These are phyloP conservation scores for Cryptococcus sp. DNA, from an alignment of 1,284 basidiomycete species.

Conservation along the genomic window DNA sequence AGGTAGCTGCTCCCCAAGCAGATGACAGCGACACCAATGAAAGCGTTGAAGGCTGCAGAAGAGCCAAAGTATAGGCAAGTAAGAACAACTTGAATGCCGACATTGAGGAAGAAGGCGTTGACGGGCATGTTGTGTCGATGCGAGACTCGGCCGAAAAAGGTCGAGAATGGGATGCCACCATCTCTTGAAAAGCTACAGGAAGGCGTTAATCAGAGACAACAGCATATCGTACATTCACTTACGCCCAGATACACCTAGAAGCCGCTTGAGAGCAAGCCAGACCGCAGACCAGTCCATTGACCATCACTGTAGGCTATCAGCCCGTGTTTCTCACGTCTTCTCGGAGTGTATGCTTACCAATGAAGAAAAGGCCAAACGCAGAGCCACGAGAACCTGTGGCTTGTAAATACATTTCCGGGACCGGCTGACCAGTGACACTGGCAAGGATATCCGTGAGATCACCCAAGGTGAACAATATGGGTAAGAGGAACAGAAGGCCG, in stretches of 20 bases:
- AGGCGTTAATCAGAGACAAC: not conserved
- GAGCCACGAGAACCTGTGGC: conserved; percentile 51
- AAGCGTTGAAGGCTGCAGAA: conserved; percentile 41
- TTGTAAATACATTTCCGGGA: conserved; percentile 52
- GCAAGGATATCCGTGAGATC: conserved; percentile 48
- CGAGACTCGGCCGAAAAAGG: conserved; percentile 46
- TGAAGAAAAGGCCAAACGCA: conserved; percentile 53
- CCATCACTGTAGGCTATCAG: conserved; percentile 34
- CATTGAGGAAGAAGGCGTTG: conserved; percentile 51
- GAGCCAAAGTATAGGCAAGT: conserved; percentile 49
- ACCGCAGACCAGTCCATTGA: conserved; percentile 53
- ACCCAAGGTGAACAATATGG: conserved; percentile 54
- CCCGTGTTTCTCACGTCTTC: not conserved
- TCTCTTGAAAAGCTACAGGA: conserved; percentile 49
- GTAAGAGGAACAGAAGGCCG: conserved; percentile 49
- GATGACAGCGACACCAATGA: conserved; percentile 43
- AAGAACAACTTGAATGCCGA: conserved; percentile 47
- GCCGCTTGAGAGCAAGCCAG: conserved; percentile 47
- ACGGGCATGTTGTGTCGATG: conserved; percentile 48
- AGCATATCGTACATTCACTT: conserved; percentile 5
- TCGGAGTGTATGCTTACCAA: conserved; percentile 15
- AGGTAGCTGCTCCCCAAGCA: conserved; percentile 44
- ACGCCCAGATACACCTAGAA: conserved; percentile 44
- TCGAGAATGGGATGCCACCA: conserved; percentile 51
- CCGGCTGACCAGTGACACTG: conserved; percentile 52